phyloP scores from a whole-genome alignment of 2,329 filamentous ascomycete species.

The Gaeumannomyces tritici region DNA sequence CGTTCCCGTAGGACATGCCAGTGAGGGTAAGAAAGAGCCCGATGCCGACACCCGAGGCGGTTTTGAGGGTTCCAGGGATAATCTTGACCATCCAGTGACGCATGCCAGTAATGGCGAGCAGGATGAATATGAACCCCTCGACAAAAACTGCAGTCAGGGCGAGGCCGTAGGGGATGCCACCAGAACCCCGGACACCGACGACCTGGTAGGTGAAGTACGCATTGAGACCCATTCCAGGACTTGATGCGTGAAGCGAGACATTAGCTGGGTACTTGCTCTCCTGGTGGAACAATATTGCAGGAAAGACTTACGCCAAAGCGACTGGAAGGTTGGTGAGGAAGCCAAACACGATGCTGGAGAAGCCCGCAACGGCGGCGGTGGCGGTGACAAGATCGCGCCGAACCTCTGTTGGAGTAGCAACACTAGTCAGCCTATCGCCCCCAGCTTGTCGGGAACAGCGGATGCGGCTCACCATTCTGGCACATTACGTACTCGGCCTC shows the following conservation, averaged over 20 bases:
- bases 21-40: conserved; percentile 56
- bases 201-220: conserved; percentile 61
- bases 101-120: conserved; percentile 57
- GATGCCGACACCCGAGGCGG: conserved; percentile 55
- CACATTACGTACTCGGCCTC: conserved; percentile 3
- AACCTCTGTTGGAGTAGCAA: conserved; percentile 32
- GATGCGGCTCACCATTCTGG: background rate
- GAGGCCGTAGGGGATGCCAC: conserved; percentile 46
- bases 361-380: conserved; percentile 69
- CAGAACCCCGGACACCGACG: conserved; percentile 49
- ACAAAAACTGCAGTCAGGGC: conserved; percentile 56
- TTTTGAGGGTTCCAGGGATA: conserved; percentile 53
- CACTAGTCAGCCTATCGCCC: background rate
- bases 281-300: conserved; percentile 6
- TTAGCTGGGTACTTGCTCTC: too few relatives aligned
- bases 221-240: conserved; percentile 58
- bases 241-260: conserved; percentile 18
- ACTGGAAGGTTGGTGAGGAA: conserved; percentile 75
- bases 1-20: conserved; percentile 66
- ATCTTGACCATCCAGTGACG: conserved; percentile 63
- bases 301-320: conserved; percentile 52
- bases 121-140: conserved; percentile 55
- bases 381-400: conserved; percentile 74
- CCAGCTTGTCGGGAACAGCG: background rate
- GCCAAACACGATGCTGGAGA: conserved; percentile 69